Evolutionary conservation across 345 rosid genomes (phyloP), one percentile per base, ranked within the genome.

Genomic region (Eucalyptus marginata): DNA sequence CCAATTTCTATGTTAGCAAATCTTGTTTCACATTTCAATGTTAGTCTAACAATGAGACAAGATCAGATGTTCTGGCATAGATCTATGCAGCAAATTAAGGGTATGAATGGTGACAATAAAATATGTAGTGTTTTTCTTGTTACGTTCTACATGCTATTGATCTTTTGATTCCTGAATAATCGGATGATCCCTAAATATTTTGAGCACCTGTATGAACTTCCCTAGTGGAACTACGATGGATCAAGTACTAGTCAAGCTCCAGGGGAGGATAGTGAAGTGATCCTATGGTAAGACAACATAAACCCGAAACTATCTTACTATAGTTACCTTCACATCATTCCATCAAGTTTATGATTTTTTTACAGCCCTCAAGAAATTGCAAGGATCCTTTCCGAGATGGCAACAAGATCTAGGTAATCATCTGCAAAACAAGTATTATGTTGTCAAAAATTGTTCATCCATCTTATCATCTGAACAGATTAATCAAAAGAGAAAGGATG

Each of bases 191-290:
- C 36, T 36, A 36, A 36, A 36, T 36, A 3, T 36, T 36, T 36
- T 36, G 36, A 36, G 36, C 36, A 36, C 36, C 36, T 36, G 43
- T 95, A 98, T 25, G 99, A 97, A 92, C 99, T 97, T 89, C 99
- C 99, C 44, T 96, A 94, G 91, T 97, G 99, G 99, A 97, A 97
- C 93, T 97, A 94, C 89, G 98, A 97, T 87, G 98, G 99, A 90
- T 97, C 99, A 36, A 97, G 99, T 89, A 97, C 98, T 1, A 97
- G 98, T 90, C 99, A 97, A 88, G 98, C 99, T 50, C 98, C 95
- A 15, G 99, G 99, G 87, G 97, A 97, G 79, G 98, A 97, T 79
- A 96, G 99, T 92, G 99, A 96, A 94, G 99, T 96, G 89, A 97
- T 96, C 91, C 89, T 96, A 92, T 96, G 93, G 99, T 97, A 96